Base-by-base conservation (phyloP, 345 rosid genomes). In the Brassica nigra region DNA sequence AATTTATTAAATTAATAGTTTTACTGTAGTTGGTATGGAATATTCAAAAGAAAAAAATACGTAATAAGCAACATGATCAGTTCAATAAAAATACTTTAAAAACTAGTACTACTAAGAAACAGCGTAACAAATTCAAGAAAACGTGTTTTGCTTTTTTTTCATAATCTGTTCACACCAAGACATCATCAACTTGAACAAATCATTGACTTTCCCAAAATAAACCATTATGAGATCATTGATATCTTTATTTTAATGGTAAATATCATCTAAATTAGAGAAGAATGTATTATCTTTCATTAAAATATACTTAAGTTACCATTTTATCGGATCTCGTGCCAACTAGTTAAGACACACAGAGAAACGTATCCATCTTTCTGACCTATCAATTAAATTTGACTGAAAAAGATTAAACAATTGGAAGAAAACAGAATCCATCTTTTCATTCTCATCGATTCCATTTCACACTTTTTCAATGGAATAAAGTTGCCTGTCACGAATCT, bases 361-460 rank as follows among this genome's bases (percentile, higher is more conserved):
- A 78, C 81, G 81, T 72, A 72, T 66, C 77, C 36, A 58, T 73
- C 68, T 66, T 34, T 15, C 5, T 67, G 78, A 67, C 78, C 78
- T 62, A 31, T 58, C 73, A 16, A 27, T 15, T 27, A 16, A 65
- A 55, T 64, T 77, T 77, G 75, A 77, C 80, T 65, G 39, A 39
- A 58, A 76, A 52, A 54, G 23, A 44, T 59, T 10, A 31, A 77
- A 44, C 62, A 59, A 28, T 4, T 16, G n/a, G 57, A 52, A 52
- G 57, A n/a, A 52, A 52, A 52, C 57, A 52, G 57, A 52, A 52
- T 52, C 57, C 57, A 52, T 52, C 57, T 52, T 52, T 52, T 52
- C 57, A 2, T 64, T 37, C 54, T 70, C 57, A 52, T n/a, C 57
- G 57, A 52, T 78, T 71, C 73, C 37, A 23, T 42, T 73, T 67